Conservation (phyloP, 202 grass and related monocot genomes). For the Elaeis oleifera region DNA sequence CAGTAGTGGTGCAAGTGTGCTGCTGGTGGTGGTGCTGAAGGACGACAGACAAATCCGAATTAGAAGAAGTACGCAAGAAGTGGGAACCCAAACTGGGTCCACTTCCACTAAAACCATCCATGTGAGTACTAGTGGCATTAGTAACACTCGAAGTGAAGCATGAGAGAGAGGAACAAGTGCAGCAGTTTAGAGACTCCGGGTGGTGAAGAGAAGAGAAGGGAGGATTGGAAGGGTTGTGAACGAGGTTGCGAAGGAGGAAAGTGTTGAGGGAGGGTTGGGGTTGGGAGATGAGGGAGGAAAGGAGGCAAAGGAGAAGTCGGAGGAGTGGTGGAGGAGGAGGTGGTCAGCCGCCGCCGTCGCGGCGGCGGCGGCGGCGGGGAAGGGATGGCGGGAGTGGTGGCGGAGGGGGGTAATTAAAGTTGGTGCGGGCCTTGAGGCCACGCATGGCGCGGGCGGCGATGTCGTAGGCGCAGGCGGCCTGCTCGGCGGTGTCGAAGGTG, state of each 20-base stretch:
- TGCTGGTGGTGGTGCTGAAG: neutral
- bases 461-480: slow-evolving; percentile 95
- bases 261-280: slow-evolving; percentile 29
- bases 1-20: neutral
- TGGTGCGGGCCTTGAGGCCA: slow-evolving; percentile 84
- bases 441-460: slow-evolving; percentile 89
- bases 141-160: neutral
- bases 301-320: slow-evolving; percentile 6
- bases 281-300: neutral
- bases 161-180: neutral
- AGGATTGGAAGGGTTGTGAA: slow-evolving; percentile 31
- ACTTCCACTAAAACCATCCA: neutral
- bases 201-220: slow-evolving; percentile 31
- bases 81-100: neutral
- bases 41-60: no score
- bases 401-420: slow-evolving; percentile 48
- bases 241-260: slow-evolving; percentile 48
- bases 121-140: no score
- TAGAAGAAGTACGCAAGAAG: no score
- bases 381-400: neutral
- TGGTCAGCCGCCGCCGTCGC: neutral
- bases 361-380: neutral
- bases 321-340: neutral
- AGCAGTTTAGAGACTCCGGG: neutral
- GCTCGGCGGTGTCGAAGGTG: slow-evolving; percentile 92